Percentiles rank a stretch among this genome's conserved stretches.
Conservation (phyloP, 306 rosid genomes). For the Neltuma alba region DNA sequence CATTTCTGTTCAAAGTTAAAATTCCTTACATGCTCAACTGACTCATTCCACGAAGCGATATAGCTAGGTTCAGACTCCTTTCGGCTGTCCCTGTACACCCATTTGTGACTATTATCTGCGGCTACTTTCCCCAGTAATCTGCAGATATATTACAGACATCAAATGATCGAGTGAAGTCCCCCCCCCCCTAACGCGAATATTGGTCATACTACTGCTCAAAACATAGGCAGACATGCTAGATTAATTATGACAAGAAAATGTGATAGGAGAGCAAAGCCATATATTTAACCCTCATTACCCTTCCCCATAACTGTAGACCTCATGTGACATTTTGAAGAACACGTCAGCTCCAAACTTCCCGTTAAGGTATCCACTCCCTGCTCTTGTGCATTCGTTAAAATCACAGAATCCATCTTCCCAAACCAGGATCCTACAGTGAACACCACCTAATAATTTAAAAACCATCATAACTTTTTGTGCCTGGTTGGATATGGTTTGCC, state of each 20-base stretch:
- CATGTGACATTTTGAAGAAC: slow-evolving; percentile 98
- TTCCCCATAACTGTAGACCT: slow-evolving; percentile 91
- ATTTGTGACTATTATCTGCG: slow-evolving; percentile 82
- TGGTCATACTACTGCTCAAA: background rate
- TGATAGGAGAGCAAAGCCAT: slow-evolving; percentile 2
- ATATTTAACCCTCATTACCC: slow-evolving; percentile 62
- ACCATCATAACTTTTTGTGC: background rate
- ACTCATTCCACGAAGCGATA: slow-evolving; percentile 73
- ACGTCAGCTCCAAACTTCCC: slow-evolving; percentile 78
- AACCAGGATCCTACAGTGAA: slow-evolving; percentile 75
- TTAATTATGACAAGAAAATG: slow-evolving; percentile 18
- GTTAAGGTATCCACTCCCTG: slow-evolving; percentile 51
- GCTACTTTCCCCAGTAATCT: slow-evolving; percentile 87
- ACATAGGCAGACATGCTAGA: background rate
- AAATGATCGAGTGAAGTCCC: slow-evolving; percentile 14
- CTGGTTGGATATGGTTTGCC: background rate
- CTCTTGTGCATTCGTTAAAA: slow-evolving; percentile 72
- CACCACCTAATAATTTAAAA: slow-evolving; percentile 14
- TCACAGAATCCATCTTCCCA: slow-evolving; percentile 99
- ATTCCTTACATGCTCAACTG: slow-evolving; percentile 67
- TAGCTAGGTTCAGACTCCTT: slow-evolving; percentile 64
- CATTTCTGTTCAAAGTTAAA: background rate
- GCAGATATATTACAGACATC: slow-evolving; percentile 34
- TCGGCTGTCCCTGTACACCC: slow-evolving; percentile 71
- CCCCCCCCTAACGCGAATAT: background rate